Base-by-base conservation (phyloP, 345 rosid species). In the Citrus maxima region DNA sequence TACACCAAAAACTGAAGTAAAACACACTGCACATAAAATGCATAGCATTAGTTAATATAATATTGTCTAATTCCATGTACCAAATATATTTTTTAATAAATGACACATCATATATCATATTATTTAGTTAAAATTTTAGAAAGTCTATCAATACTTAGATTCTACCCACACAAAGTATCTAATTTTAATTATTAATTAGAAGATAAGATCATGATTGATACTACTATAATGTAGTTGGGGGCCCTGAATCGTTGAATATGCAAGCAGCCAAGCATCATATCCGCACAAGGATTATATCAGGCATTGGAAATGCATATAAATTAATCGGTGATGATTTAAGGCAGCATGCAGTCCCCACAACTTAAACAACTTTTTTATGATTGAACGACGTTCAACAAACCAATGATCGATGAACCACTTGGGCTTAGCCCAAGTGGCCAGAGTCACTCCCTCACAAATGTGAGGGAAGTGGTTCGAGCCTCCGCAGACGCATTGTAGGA, bases 171-270 rank as follows among this genome's bases (percentile, higher is more conserved):
- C 19, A 63, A 75, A 70, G 60, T 69, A 66, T 46, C 46, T 7
- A 56, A 38, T 7, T 35, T 35, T 34, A 30, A 54, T 63, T 75
- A 71, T 70, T 69, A 55, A 70, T 73, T 77, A 3, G 37, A 22
- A 55, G 63, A 32, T 54, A 73, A 79, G 61, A 72, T 42, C 38
- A 60, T 60, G 67, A 75, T 60, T 67, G 72, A 62, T 61, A 16
- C 67, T 28, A 54, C 19, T 69, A 72, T 49, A 28, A 46, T 76
- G 24, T 37, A 70, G 32, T 7, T 54, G 51, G 22, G 61, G 56
- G 67, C 56, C 27, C 42, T 74, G 80, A 72, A 80, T 79, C 77
- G 66, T 77, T 59, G 59, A 58, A 65, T 61, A 27, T 61, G 28
- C 14, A 34, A 32, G 34, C 0, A 32, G 34, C 34, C 34, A 16